Conservation (phyloP, 257 asterid genomes). For the Rehmannia glutinosa region DNA sequence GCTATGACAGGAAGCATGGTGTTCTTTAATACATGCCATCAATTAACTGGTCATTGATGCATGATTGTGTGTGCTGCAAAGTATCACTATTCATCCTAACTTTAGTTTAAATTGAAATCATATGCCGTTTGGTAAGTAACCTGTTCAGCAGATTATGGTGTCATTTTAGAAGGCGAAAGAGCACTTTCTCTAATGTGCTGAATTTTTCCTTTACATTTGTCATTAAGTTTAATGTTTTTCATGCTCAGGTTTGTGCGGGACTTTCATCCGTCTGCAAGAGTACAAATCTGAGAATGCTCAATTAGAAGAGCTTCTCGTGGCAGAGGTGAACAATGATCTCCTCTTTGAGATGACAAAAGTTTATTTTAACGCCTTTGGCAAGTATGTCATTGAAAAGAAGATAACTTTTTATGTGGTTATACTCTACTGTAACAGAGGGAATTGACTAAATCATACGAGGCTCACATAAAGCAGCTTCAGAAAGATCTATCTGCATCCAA, state of each 20-base stretch:
- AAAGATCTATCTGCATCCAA: conserved; percentile 69
- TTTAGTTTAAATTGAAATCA: neutral
- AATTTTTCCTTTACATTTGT: conserved; percentile 4
- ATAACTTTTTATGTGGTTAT: conserved; percentile 21
- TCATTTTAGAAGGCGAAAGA: conserved; percentile 9
- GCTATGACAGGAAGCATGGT: neutral
- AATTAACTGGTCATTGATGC: neutral
- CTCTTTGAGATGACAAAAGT: conserved; percentile 16
- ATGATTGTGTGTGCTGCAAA: conserved; percentile 1
- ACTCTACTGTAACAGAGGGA: conserved; percentile 68
- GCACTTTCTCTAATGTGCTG: neutral
- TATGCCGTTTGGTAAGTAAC: neutral
- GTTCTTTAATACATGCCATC: neutral
- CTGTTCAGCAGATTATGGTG: conserved; percentile 6
- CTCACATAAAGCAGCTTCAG: conserved; percentile 79
- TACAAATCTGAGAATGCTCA: conserved; percentile 98
- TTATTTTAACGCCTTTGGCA: neutral
- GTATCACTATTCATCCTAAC: neutral
- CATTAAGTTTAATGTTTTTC: conserved; percentile 7
- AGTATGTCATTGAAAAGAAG: conserved; percentile 7
- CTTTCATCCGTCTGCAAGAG: conserved; percentile 99
- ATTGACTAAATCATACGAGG: conserved; percentile 79
- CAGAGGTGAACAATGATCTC: conserved; percentile 63
- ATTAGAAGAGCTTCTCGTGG: conserved; percentile 88
- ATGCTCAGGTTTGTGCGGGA: conserved; percentile 93